Conservation (phyloP, 345 rosid species). For the Hibiscus tridactylites region DNA sequence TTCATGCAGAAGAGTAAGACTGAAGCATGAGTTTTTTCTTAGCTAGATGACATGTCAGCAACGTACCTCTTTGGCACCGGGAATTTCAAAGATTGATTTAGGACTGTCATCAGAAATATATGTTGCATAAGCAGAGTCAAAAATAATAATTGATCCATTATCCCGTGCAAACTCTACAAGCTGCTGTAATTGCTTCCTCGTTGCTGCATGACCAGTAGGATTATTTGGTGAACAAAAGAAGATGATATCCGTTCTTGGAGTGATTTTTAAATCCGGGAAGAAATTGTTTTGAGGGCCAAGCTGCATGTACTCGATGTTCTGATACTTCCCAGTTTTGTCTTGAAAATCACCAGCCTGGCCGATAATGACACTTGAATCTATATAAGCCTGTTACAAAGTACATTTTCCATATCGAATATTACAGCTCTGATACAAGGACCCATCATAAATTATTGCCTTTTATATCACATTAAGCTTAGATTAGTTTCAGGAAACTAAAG, state of each 20-base stretch:
- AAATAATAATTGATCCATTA: constrained; percentile 68
- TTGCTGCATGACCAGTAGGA: constrained; percentile 75
- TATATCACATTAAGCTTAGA: neutral
- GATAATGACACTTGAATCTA: constrained; percentile 67
- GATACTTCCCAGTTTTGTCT: constrained; percentile 46
- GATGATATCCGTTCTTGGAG: constrained; percentile 61
- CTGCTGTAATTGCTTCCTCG: constrained; percentile 46
- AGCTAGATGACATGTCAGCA: neutral
- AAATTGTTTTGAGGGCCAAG: constrained; percentile 49
- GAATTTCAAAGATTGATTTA: constrained; percentile 72
- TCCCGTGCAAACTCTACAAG: constrained; percentile 66
- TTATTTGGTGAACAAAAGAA: constrained; percentile 95
- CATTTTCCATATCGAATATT: neutral
- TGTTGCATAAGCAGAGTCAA: constrained; percentile 69
- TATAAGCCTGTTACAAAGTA: constrained; percentile 45
- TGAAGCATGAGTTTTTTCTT: neutral
- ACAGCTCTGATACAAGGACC: neutral
- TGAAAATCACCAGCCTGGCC: constrained; percentile 61
- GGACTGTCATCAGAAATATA: constrained; percentile 66
- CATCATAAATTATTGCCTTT: neutral
- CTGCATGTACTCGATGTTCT: constrained; percentile 59
- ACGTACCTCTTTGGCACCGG: constrained; percentile 81
- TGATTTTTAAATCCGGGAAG: constrained; percentile 52
- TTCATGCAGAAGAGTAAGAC: neutral
- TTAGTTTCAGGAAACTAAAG: neutral